Percentiles rank a stretch among this genome's conserved stretches.
These are phyloP conservation scores for Lipomyces yamadae DNA, from an alignment of 805 yeast species.

Conservation along the genomic window DNA sequence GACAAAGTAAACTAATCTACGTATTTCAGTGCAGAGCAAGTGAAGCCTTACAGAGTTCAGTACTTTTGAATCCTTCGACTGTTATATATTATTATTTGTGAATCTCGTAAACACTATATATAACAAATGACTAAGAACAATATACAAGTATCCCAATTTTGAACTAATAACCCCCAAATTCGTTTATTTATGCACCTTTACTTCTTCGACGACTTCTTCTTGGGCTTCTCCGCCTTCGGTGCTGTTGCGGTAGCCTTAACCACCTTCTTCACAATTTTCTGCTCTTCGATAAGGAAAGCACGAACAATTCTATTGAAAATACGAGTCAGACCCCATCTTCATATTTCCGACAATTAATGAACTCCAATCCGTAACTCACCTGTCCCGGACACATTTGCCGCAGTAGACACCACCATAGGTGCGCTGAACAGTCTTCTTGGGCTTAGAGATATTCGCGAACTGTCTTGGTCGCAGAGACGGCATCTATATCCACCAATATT, in stretches of 20 bases:
- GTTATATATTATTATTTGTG: not conserved
- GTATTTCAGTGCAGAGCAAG: too few species aligned
- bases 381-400: slow-evolving; percentile 94
- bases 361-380: slow-evolving; percentile 15
- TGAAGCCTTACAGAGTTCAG: not conserved
- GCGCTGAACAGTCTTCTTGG: slow-evolving; percentile 98
- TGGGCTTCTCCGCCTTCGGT: slow-evolving; percentile 59
- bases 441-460: slow-evolving; percentile 92
- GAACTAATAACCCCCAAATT: not conserved
- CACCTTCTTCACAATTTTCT: slow-evolving; percentile 99
- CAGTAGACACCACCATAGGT: slow-evolving; percentile 99
- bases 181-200: slow-evolving; percentile 8
- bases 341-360: not conserved
- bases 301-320: slow-evolving; percentile 78
- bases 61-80: not conserved
- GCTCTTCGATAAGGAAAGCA: slow-evolving; percentile 99
- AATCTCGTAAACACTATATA: slow-evolving; percentile 4
- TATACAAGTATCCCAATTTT: slow-evolving; percentile 9
- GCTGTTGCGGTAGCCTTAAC: slow-evolving; percentile 95
- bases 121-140: slow-evolving; percentile 1
- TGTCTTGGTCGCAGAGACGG: slow-evolving; percentile 97
- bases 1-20: too few species aligned
- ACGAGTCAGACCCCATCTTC: not conserved
- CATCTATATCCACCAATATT: slow-evolving; percentile 44
- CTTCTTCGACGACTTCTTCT: slow-evolving; percentile 40